phyloP scores from a whole-genome alignment of 148 eudicot genomes.

The Silene conica region DNA sequence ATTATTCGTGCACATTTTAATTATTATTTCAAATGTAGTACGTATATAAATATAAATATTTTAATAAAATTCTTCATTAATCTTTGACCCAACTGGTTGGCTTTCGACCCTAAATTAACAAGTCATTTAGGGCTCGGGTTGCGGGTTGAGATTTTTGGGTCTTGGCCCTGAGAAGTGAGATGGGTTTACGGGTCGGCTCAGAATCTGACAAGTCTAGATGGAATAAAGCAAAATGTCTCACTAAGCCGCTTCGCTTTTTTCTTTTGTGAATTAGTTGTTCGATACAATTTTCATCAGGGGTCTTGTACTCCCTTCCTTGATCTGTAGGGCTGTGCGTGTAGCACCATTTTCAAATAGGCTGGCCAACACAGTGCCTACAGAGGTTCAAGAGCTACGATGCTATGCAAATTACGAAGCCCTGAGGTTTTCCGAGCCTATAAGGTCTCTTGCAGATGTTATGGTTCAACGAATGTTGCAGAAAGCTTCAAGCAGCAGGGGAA shows the following conservation, averaged over 20 bases:
- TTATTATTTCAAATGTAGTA: too few relatives aligned
- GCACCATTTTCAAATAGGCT: constrained; percentile 97
- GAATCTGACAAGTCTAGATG: too few relatives aligned
- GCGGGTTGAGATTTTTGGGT: too few relatives aligned
- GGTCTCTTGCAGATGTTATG: constrained; percentile 79
- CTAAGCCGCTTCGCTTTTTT: not conserved
- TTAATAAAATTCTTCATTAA: too few relatives aligned
- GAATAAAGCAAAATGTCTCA: not conserved
- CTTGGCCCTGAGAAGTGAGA: too few relatives aligned
- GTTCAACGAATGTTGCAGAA: constrained; percentile 80
- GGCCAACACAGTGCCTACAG: constrained; percentile 83
- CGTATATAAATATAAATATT: too few relatives aligned
- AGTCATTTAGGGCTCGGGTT: too few relatives aligned
- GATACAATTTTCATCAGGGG: not conserved
- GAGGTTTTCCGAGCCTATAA: constrained; percentile 82
- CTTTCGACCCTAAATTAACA: too few relatives aligned
- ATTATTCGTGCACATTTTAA: too few relatives aligned
- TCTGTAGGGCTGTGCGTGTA: constrained; percentile 85
- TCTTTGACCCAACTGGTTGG: too few relatives aligned
- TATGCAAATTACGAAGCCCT: constrained; percentile 90
- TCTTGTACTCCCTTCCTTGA: not conserved
- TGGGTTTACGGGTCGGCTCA: too few relatives aligned
- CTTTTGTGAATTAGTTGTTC: not conserved
- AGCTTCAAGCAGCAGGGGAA: constrained; percentile 67
- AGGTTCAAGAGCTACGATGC: constrained; percentile 84